Evolutionary conservation across 2,329 filamentous ascomycete species (phyloP).

Genomic region (Penicillium sp.): DNA sequence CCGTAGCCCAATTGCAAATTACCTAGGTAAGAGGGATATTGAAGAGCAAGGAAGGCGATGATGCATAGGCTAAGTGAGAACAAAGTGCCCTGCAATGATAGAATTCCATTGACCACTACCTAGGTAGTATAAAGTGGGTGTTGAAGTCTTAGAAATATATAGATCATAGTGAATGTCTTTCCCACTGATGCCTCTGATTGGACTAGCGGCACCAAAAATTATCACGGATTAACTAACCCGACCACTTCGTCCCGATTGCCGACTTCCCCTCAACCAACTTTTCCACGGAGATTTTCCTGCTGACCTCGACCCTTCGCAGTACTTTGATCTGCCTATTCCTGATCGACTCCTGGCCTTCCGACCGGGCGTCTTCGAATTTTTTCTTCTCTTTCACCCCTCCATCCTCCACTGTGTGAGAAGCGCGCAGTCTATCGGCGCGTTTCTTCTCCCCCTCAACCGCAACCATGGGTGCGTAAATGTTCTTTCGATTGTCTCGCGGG

Average conservation of each 20-base stretch:
- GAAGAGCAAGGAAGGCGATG: no score
- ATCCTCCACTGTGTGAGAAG: conserved; percentile 31
- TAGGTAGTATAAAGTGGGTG: no score
- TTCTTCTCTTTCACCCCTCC: conserved; percentile 13
- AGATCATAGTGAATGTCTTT: conserved; percentile 11
- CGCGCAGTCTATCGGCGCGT: conserved; percentile 40
- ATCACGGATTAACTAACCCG: conserved; percentile 37
- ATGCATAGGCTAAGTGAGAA: no score
- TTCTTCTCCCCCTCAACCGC: conserved; percentile 42
- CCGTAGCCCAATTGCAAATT: no score
- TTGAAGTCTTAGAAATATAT: no score
- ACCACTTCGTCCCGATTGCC: conserved; percentile 25
- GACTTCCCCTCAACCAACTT: conserved; percentile 26
- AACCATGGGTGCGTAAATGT: conserved; percentile 53
- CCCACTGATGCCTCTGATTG: conserved; percentile 27
- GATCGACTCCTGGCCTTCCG: conserved; percentile 17
- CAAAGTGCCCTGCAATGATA: no score
- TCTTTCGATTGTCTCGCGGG: conserved; percentile 8
- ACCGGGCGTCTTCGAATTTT: conserved; percentile 17
- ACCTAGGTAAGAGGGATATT: no score
- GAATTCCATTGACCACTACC: no score
- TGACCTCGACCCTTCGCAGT: conserved; percentile 18
- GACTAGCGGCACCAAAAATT: conserved; percentile 42
- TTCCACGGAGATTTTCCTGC: conserved; percentile 19
- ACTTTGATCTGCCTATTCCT: conserved; percentile 10